A percentile compares a stretch with the other conserved stretches of the same genome.
phyloP scores from a whole-genome alignment of 2,329 filamentous ascomycete genomes.

The Aspergillus novofumigatus region DNA sequence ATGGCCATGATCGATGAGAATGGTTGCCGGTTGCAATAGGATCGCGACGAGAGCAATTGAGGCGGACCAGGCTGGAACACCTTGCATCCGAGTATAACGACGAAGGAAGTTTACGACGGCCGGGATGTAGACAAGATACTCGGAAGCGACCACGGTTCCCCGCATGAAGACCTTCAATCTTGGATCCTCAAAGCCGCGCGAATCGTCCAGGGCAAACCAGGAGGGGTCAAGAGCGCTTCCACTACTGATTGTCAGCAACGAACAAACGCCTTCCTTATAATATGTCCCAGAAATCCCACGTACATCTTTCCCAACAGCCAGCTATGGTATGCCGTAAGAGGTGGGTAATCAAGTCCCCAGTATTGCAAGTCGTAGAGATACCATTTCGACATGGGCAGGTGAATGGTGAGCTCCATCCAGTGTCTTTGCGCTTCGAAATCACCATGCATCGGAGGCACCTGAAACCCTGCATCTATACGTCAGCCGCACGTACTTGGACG shows the following conservation, averaged over 20 bases:
- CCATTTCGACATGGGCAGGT: slow-evolving; percentile 89
- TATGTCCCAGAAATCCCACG: slow-evolving; percentile 24
- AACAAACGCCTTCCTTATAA: not conserved
- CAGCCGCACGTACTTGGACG: slow-evolving; percentile 4
- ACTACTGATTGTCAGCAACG: slow-evolving; percentile 35
- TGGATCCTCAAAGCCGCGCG: slow-evolving; percentile 74
- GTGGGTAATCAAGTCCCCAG: slow-evolving; percentile 98
- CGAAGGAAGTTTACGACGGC: slow-evolving; percentile 81
- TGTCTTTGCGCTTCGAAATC: slow-evolving; percentile 98
- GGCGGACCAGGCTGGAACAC: slow-evolving; percentile 74
- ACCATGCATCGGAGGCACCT: slow-evolving; percentile 83
- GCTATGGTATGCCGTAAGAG: slow-evolving; percentile 95
- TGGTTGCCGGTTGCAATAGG: slow-evolving; percentile 83
- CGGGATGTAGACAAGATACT: slow-evolving; percentile 85
- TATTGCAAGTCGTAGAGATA: slow-evolving; percentile 96
- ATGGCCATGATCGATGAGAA: slow-evolving; percentile 90
- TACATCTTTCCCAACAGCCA: slow-evolving; percentile 85
- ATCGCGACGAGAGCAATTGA: slow-evolving; percentile 84
- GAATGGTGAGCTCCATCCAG: slow-evolving; percentile 95
- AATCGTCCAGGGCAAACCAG: slow-evolving; percentile 85
- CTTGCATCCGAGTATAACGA: slow-evolving; percentile 70
- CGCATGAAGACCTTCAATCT: slow-evolving; percentile 93
- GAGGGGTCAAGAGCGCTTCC: slow-evolving; percentile 71
- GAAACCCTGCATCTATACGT: slow-evolving; percentile 54
- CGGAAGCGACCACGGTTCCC: slow-evolving; percentile 81